A percentile compares a stretch with the other conserved stretches of the same genome.
phyloP scores from a whole-genome alignment of 2,329 filamentous ascomycete species.

The Paradendryphiella salina region DNA sequence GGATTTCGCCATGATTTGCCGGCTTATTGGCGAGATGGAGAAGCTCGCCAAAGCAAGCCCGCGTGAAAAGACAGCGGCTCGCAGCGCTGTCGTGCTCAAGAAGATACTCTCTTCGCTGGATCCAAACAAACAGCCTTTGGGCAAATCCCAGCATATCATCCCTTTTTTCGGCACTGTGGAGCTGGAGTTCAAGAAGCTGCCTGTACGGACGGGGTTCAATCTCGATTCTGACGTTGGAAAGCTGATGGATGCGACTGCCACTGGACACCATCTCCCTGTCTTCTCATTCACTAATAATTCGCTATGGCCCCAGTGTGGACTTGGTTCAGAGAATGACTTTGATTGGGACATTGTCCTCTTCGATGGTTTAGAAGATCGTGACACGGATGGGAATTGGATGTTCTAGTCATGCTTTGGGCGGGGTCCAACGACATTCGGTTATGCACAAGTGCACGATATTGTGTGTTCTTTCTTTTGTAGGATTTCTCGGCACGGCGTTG shows the following conservation, averaged over 20 bases:
- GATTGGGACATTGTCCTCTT: conserved; percentile 45
- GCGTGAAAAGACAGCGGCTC: conserved; percentile 41
- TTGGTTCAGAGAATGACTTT: conserved; percentile 16
- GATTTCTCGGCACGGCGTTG: not conserved
- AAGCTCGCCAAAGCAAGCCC: conserved; percentile 37
- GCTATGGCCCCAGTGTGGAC: conserved; percentile 35
- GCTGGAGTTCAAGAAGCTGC: conserved; percentile 35
- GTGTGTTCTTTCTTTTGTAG: not conserved
- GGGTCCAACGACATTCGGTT: too few species aligned
- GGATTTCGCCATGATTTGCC: conserved; percentile 45
- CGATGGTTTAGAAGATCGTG: conserved; percentile 41
- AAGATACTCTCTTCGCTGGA: conserved; percentile 41
- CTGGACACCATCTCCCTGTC: conserved; percentile 33
- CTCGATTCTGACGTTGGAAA: conserved; percentile 36
- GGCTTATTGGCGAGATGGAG: conserved; percentile 43
- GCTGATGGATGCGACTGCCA: conserved; percentile 30
- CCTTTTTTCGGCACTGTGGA: conserved; percentile 45
- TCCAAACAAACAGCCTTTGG: conserved; percentile 27
- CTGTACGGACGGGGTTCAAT: conserved; percentile 36
- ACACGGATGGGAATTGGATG: conserved; percentile 43
- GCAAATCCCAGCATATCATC: conserved; percentile 33
- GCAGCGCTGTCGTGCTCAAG: conserved; percentile 40
- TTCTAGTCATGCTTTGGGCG: not conserved
- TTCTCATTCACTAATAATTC: conserved; percentile 43
- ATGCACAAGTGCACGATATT: conserved; percentile 1